Evolutionary conservation across 2,329 filamentous ascomycete genomes (phyloP).

Genomic region (Paraphoma chrysanthemicola): DNA sequence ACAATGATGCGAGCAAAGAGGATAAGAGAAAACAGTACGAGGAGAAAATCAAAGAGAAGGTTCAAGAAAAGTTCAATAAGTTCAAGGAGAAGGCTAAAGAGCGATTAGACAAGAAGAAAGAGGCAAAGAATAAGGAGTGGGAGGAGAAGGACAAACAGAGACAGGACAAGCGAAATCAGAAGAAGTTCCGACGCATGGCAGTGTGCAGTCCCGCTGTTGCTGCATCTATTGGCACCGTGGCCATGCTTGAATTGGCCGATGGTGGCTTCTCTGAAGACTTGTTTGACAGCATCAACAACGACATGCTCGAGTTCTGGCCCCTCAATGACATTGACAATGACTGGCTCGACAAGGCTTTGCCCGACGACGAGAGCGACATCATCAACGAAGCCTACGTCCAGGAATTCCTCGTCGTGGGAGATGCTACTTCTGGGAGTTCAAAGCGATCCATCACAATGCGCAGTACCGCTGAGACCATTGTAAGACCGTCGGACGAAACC

Average conservation of each 20-base stretch:
- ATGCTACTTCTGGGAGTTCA: constrained; percentile 7
- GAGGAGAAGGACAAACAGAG: constrained; percentile 10
- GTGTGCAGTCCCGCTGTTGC: constrained; percentile 10
- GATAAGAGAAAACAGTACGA: constrained; percentile 9
- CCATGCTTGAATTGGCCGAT: constrained; percentile 14
- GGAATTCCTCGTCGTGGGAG: constrained; percentile 7
- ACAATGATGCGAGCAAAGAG: constrained; percentile 10
- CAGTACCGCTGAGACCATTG: background rate
- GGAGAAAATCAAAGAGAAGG: constrained; percentile 9
- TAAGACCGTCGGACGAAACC: too few relatives aligned
- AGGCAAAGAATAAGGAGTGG: constrained; percentile 8
- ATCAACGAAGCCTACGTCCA: constrained; percentile 9
- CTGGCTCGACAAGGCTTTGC: constrained; percentile 6
- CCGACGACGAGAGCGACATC: constrained; percentile 8
- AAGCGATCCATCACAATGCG: constrained; percentile 8
- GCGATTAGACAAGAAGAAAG: constrained; percentile 7
- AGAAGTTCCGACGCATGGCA: constrained; percentile 9
- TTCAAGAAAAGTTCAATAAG: constrained; percentile 6
- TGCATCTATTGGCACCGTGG: constrained; percentile 10
- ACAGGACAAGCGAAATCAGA: constrained; percentile 9
- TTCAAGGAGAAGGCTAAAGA: constrained; percentile 11
- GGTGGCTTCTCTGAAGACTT: constrained; percentile 12
- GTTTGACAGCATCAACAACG: constrained; percentile 10
- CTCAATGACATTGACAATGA: constrained; percentile 8
- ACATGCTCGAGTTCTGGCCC: constrained; percentile 13